These are phyloP conservation scores for Colletotrichum spinosum DNA, from an alignment of 2,329 filamentous ascomycete genomes.

Conservation along the genomic window DNA sequence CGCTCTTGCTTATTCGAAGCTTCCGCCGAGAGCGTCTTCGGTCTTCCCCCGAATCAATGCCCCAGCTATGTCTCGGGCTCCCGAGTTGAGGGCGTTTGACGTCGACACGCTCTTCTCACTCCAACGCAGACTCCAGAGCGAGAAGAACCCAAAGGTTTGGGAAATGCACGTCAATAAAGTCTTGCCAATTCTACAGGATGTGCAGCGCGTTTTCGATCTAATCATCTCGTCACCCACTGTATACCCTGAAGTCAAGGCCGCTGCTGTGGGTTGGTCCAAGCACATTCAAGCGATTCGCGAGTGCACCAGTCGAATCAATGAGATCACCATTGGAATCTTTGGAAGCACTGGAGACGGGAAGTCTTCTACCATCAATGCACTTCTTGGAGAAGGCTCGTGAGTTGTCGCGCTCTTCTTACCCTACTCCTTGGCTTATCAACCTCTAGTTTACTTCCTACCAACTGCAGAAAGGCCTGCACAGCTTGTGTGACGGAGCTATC, in stretches of 20 bases:
- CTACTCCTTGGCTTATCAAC: too few species aligned
- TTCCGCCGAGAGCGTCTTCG: too few species aligned
- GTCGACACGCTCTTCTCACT: slow-evolving; percentile 4
- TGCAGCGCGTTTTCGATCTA: too few species aligned
- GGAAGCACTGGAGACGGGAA: slow-evolving; percentile 29
- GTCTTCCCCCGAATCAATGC: too few species aligned
- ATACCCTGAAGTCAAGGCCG: background rate
- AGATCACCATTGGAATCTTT: slow-evolving; percentile 10
- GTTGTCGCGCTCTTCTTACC: too few species aligned
- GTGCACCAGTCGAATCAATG: background rate
- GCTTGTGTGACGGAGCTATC: slow-evolving; percentile 71
- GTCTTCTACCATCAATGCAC: slow-evolving; percentile 15
- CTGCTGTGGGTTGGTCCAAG: background rate
- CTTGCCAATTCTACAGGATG: background rate
- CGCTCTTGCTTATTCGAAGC: too few species aligned
- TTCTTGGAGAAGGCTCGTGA: slow-evolving; percentile 3
- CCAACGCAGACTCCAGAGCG: background rate
- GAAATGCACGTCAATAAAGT: background rate
- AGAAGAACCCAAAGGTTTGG: slow-evolving; percentile 13
- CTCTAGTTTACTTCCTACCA: slow-evolving; percentile 47
- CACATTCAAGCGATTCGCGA: background rate
- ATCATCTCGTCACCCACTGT: too few species aligned
- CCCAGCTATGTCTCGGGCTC: too few species aligned
- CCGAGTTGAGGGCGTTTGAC: background rate
- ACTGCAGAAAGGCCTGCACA: slow-evolving; percentile 71